These are phyloP conservation scores for Hortaea werneckii DNA, from an alignment of 2,329 filamentous ascomycete species.

Conservation along the genomic window DNA sequence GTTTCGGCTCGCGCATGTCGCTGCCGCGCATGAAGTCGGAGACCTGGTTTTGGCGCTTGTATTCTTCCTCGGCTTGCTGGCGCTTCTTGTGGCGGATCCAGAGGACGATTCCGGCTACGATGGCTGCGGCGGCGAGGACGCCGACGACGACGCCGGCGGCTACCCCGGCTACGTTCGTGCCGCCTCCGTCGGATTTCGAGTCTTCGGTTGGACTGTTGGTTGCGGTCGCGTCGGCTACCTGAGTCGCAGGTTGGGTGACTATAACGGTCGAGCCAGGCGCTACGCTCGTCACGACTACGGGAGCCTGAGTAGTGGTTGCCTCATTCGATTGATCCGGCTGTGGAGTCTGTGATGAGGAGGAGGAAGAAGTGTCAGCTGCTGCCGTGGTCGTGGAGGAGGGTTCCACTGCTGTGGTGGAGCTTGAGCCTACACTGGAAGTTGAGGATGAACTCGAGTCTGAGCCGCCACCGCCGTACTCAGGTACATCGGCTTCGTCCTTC, in stretches of 20 bases:
- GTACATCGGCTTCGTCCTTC: conserved; percentile 19
- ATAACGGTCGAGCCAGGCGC: conserved; percentile 25
- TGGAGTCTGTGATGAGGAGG: conserved; percentile 13
- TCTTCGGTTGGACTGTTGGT: conserved; percentile 27
- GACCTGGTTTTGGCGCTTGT: conserved; percentile 68
- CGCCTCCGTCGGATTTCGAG: conserved; percentile 4
- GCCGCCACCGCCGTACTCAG: conserved; percentile 18
- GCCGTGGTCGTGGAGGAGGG: not conserved
- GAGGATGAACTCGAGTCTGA: conserved; percentile 9
- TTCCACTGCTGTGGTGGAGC: conserved; percentile 7
- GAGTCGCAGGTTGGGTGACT: conserved; percentile 27
- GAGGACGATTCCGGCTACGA: conserved; percentile 61
- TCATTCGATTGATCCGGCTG: conserved; percentile 2
- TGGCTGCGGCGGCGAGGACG: conserved; percentile 56
- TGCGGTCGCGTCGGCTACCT: conserved; percentile 40
- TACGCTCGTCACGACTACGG: conserved; percentile 20
- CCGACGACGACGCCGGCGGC: conserved; percentile 82
- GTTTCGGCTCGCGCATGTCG: conserved; percentile 29
- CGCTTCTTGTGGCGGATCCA: conserved; percentile 67
- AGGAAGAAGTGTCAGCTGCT: conserved; percentile 5
- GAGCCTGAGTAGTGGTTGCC: conserved; percentile 10
- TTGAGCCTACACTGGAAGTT: conserved; percentile 1
- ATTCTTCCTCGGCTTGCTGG: conserved; percentile 71
- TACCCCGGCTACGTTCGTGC: conserved; percentile 66
- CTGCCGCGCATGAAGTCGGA: conserved; percentile 56